Evolutionary conservation across 805 yeast genomes (phyloP), one percentile per base, ranked within the genome.

Genomic region (Saccharomycopsis vini): DNA sequence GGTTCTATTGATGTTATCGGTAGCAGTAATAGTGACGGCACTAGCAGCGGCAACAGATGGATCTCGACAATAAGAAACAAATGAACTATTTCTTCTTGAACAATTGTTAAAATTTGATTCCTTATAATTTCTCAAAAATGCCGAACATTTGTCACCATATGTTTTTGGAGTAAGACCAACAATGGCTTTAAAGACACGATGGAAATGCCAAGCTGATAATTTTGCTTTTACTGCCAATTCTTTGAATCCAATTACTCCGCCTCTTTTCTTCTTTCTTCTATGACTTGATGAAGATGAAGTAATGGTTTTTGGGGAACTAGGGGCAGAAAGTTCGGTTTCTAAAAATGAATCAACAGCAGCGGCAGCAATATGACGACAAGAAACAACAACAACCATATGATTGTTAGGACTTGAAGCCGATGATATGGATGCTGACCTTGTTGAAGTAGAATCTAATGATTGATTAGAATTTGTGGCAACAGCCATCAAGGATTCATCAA

Each of bases 121-220:
- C 16, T 32, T 7, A 32, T 15, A 18, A 7, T 60, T 60, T 49
- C 70, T 71, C 52, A 79, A 66, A 53, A 61, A 43, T 5, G 22
- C 43, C 10, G 43, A 43, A 16, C 46, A 43, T 21, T 43, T 39
- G 56, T 86, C 95, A 41, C 95, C 95, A 55, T 86, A 86, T 5
- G 85, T 81, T 65, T 86, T 84, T 20, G 95, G 95, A 1, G 95
- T 86, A 46, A 85, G 71, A 2, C 94, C 90, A 4, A 94, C 83
- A 49, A 86, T 84, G 44, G 80, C 74, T 61, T 87, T 81, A 68
- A 87, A 87, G 20, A 87, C 95, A 41, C 95, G 68, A 66, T 87
- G 95, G 62, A 87, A 87, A 62, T 87, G 95, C 95, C 95, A 87
- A 21, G 95, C 92, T 9, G 86, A 75, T 47, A 87, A 70, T 52